A percentile compares a stretch with the other conserved stretches of the same genome.
phyloP scores from a whole-genome alignment of 2,329 filamentous ascomycete genomes.

The Harringtonia aguacate region DNA sequence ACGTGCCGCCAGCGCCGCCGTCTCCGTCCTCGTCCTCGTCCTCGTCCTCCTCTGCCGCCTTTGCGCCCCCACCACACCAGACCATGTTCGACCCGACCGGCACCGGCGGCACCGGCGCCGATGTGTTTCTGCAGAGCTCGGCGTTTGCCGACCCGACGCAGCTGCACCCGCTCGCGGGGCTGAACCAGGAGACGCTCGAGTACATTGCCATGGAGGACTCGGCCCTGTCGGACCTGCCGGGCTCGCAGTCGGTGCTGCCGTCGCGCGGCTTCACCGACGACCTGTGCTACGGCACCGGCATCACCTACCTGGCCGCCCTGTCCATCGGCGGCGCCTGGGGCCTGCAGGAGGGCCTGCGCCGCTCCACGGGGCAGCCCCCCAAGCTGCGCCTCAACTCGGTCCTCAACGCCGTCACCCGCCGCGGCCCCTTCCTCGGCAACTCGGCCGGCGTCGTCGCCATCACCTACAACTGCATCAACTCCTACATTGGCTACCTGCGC shows the following conservation, averaged over 20 bases:
- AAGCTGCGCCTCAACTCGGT: constrained; percentile 91
- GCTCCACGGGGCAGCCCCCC: constrained; percentile 66
- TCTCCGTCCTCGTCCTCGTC: constrained; percentile 25
- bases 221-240: constrained; percentile 74
- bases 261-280: constrained; percentile 97
- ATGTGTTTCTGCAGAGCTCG: constrained; percentile 71
- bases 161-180: constrained; percentile 84
- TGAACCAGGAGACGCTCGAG: constrained; percentile 88
- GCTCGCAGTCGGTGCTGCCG: constrained; percentile 76
- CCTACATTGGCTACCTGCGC: constrained; percentile 64
- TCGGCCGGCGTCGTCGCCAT: constrained; percentile 92
- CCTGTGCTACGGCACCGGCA: constrained; percentile 92
- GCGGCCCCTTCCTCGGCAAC: constrained; percentile 93
- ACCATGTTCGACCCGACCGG: constrained; percentile 55
- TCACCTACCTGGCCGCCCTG: constrained; percentile 84
- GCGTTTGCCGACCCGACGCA: constrained; percentile 75
- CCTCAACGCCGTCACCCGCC: constrained; percentile 83
- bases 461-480: constrained; percentile 91
- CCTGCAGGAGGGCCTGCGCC: constrained; percentile 75
- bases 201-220: constrained; percentile 93
- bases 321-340: constrained; percentile 86
- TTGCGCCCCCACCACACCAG: constrained; percentile 26
- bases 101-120: constrained; percentile 57
- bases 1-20: constrained; percentile 22
- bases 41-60: constrained; percentile 31